Conservation (phyloP, 371 early-diverging fungal genomes). For the Mortierella sp. region DNA sequence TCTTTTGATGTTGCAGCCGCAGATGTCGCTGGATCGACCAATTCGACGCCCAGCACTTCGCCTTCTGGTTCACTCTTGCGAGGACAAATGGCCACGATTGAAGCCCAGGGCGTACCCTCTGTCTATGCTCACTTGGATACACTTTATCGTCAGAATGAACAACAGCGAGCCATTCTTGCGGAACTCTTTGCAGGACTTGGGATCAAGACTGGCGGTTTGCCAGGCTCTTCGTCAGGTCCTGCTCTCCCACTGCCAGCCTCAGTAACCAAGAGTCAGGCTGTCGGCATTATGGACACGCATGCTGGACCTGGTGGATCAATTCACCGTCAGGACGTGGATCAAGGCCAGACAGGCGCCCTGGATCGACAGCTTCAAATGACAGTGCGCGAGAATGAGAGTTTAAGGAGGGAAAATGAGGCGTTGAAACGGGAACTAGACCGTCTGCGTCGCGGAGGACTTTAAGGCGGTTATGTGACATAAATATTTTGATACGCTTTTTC, state of each 20-base stretch:
- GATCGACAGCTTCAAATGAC: slow-evolving; percentile 60
- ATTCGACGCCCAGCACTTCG: slow-evolving; percentile 35
- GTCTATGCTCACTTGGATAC: slow-evolving; percentile 40
- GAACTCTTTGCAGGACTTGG: slow-evolving; percentile 45
- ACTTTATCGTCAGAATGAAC: slow-evolving; percentile 48
- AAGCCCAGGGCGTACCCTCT: slow-evolving; percentile 13
- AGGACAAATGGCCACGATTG: slow-evolving; percentile 26
- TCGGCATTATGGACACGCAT: background rate
- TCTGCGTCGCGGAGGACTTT: slow-evolving; percentile 47
- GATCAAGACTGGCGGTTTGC: slow-evolving; percentile 11
- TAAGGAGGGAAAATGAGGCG: slow-evolving; percentile 65
- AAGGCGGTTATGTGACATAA: background rate
- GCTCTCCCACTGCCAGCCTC: background rate
- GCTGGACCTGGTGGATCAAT: slow-evolving; percentile 8
- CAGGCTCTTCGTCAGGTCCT: background rate
- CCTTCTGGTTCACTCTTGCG: slow-evolving; percentile 40
- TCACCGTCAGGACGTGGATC: slow-evolving; percentile 20
- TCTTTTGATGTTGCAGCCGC: slow-evolving; percentile 6
- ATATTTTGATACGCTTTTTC: no score
- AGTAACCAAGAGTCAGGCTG: background rate
- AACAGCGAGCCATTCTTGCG: slow-evolving; percentile 38
- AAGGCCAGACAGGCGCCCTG: slow-evolving; percentile 18
- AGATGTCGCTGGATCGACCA: slow-evolving; percentile 18
- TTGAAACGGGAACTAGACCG: slow-evolving; percentile 64
- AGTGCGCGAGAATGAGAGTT: slow-evolving; percentile 62